Evolutionary conservation across 192 early-diverging fungal species (phyloP), one percentile per base, ranked within the genome.

Genomic region (Podila horticola): DNA sequence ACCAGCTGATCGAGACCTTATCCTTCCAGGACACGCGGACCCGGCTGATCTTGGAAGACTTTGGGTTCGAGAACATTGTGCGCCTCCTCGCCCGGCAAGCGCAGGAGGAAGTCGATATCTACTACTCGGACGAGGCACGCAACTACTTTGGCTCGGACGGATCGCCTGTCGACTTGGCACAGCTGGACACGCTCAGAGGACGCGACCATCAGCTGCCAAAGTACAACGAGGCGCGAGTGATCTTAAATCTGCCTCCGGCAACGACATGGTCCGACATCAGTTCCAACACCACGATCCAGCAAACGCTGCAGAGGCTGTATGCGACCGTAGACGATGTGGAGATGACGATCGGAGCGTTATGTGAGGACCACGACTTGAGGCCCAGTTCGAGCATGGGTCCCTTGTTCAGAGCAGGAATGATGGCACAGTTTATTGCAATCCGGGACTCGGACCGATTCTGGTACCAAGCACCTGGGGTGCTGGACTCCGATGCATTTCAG

Each of bases 401-500:
- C 3, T 22, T 63, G 24, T 62, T 36, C 30, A 11, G 36, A 22
- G 61, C 62, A 22, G 20, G 62, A 2, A 63, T 63, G 33, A 24
- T 71, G 41, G 19, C 83, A 58, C 85, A 90, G 52, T 89, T 90
- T 64, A 29, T 41, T 3, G 67, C 74, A 6, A 36, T 89, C n/a
- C 62, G 88, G 12, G 89, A 75, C 45, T 82, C 82, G 5, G 88
- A 89, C 62, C 67, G 79, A 29, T 87, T 72, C 57, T 89, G 88
- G 88, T 89, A 88, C 67, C 84, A 89, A 68, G 74, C 70, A 20
- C 65, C 72, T 19, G 89, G 86, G 20, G 83, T 88, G 20, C 75
- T 90, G 17, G 83, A 71, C 13, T 57, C 50, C 15, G 67, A 67
- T n/a, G 89, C 90, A 45, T 22, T 60, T 12, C 19, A n/a, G 24